Evolutionary conservation across 208 protist genomes (phyloP).

Genomic region (Leishmania turanica): DNA sequence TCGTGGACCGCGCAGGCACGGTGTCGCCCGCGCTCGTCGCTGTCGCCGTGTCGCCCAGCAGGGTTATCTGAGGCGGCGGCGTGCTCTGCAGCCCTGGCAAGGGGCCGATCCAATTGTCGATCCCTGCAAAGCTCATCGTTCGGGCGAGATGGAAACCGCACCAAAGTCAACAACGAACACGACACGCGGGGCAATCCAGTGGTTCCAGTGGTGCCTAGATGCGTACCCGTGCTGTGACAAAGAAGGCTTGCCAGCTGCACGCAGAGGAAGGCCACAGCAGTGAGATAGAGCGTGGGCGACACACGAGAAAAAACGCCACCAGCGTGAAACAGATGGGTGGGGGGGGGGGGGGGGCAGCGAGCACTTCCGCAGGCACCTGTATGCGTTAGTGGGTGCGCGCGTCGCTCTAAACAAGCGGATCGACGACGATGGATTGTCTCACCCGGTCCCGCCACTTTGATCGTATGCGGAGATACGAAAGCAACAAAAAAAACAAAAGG

Average conservation of each 20-base stretch:
- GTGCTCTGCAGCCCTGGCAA: conserved; percentile 15
- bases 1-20: conserved; percentile 60
- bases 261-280: no score
- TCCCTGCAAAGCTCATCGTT: conserved; percentile 24
- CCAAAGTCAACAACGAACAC: no score
- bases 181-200: not conserved
- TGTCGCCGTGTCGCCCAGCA: conserved; percentile 44
- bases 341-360: not conserved
- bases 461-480: not conserved
- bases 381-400: not conserved
- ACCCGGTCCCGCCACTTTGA: not conserved
- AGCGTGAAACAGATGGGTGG: not conserved
- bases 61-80: conserved; percentile 31
- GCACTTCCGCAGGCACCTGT: not conserved
- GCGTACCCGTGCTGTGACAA: not conserved
- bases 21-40: conserved; percentile 45
- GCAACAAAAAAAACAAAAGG: not conserved
- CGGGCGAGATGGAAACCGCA: not conserved
- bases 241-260: not conserved
- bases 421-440: not conserved
- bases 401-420: not conserved
- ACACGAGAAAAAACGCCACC: not conserved
- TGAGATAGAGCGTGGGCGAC: not conserved
- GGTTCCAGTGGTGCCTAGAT: not conserved
- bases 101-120: conserved; percentile 36